Evolutionary conservation across 345 rosid species (phyloP), one percentile per base, ranked within the genome.

Genomic region (Capsella bursapastoris): DNA sequence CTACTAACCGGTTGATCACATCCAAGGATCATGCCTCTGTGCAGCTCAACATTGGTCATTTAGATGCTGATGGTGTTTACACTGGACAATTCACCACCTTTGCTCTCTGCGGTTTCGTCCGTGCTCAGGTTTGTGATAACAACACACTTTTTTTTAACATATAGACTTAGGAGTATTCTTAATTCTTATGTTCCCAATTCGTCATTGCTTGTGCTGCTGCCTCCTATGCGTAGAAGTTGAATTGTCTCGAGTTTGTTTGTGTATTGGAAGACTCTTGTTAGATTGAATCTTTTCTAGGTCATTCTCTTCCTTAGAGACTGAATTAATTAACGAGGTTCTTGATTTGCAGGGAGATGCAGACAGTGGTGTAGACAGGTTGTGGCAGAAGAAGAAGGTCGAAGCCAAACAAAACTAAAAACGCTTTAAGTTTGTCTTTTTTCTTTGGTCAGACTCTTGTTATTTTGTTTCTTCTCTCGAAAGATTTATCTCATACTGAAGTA

Each of bases 321-420:
- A 8, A 56, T 6, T 7, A 38, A 18, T 7, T 7, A 38, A 29
- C 29, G 15, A 13, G 67, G 35, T 7, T 0, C 8, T 31, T 14
- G 27, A 38, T 64, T 64, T 81, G 40, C 82, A 86, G 89, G 92
- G 92, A 66, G 92, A 88, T 60, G 92, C 89, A 3, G 92, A 88
- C 71, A 86, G 89, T 71, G 89, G 79, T 2, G 16, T 88, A 0
- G 92, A 88, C 76, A 82, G 89, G 86, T 88, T 88, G 7, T 80
- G 85, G 85, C 84, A 75, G 68, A 85, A 68, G 78, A 79, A 79
- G 78, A 79, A 68, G 74, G 71, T 62, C 14, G 82, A 79, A 63
- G 71, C 70, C 50, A 74, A 75, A 56, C 78, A 79, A 56, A 6
- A 14, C 72, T 77, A 52, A 22, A 51, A 77, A 60, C 62, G 15